A percentile compares a stretch with the other conserved stretches of the same genome.
Evolutionary conservation across 2,329 filamentous ascomycete species (phyloP).

Genomic region (Microthyrium microscopicum): DNA sequence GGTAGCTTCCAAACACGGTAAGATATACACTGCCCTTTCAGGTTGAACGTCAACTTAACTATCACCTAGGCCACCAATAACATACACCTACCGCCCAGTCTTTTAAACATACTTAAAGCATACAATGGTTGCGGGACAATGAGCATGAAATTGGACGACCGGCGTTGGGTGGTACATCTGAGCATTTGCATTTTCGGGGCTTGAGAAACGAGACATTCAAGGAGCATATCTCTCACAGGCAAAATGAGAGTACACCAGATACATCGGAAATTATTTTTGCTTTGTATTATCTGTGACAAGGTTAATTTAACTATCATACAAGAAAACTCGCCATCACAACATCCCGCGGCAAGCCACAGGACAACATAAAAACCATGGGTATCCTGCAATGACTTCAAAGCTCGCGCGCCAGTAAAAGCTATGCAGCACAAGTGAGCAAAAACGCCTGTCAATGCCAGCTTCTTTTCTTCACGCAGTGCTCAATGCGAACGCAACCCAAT

Average conservation of each 20-base stretch:
- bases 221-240: too few relatives aligned
- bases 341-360: too few relatives aligned
- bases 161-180: background rate
- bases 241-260: too few relatives aligned
- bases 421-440: background rate
- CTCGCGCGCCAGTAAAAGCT: background rate
- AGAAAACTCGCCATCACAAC: too few relatives aligned
- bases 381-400: background rate
- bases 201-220: too few relatives aligned
- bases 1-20: slow-evolving; percentile 21
- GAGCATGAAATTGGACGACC: background rate
- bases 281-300: too few relatives aligned
- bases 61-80: background rate
- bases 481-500: too few relatives aligned
- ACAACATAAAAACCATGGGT: too few relatives aligned
- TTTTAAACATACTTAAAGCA: too few relatives aligned
- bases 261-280: too few relatives aligned
- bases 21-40: slow-evolving; percentile 9
- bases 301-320: too few relatives aligned
- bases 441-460: background rate
- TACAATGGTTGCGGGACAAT: background rate
- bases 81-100: too few relatives aligned
- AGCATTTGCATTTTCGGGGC: background rate
- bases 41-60: background rate
- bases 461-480: background rate